Conservation (phyloP, 805 yeast genomes). For the Blastobotrys attinorum region DNA sequence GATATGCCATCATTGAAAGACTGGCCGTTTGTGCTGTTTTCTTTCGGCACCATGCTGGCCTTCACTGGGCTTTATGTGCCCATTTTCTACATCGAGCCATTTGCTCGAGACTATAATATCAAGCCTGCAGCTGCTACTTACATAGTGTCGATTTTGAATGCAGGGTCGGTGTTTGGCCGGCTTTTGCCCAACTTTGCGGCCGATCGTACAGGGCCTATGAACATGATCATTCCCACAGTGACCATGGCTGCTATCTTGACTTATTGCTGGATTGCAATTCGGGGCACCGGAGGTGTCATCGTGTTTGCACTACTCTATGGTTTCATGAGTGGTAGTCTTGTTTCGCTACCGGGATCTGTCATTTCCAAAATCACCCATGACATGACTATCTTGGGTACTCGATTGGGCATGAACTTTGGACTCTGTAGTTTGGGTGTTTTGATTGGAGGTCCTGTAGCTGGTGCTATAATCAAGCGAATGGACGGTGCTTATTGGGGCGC, state of each 20-base stretch:
- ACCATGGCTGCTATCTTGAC: conserved; percentile 8
- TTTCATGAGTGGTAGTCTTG: conserved; percentile 25
- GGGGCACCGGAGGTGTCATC: conserved; percentile 21
- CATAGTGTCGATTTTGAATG: conserved; percentile 26
- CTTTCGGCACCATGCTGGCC: conserved; percentile 18
- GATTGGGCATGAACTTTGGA: conserved; percentile 57
- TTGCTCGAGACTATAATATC: conserved; percentile 21
- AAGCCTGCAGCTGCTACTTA: conserved; percentile 19
- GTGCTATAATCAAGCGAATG: conserved; percentile 18
- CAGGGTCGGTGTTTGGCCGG: conserved; percentile 40
- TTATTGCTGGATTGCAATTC: conserved; percentile 18
- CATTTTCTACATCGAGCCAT: conserved; percentile 28
- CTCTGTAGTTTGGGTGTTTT: conserved; percentile 44
- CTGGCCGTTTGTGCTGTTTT: conserved; percentile 14
- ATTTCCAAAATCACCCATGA: conserved; percentile 28
- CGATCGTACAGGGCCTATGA: conserved; percentile 41
- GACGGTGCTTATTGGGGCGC: conserved; percentile 15
- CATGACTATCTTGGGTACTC: conserved; percentile 34
- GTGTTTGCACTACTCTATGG: conserved; percentile 27
- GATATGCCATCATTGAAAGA: conserved; percentile 17
- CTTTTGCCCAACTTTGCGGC: conserved; percentile 40
- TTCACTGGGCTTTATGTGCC: conserved; percentile 36
- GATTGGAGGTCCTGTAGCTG: conserved; percentile 27
- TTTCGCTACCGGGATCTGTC: conserved; percentile 26
- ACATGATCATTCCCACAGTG: conserved; percentile 28